Evolutionary conservation across 495 filamentous ascomycete genomes (phyloP).

Genomic region (Talaromyces borbonicus): DNA sequence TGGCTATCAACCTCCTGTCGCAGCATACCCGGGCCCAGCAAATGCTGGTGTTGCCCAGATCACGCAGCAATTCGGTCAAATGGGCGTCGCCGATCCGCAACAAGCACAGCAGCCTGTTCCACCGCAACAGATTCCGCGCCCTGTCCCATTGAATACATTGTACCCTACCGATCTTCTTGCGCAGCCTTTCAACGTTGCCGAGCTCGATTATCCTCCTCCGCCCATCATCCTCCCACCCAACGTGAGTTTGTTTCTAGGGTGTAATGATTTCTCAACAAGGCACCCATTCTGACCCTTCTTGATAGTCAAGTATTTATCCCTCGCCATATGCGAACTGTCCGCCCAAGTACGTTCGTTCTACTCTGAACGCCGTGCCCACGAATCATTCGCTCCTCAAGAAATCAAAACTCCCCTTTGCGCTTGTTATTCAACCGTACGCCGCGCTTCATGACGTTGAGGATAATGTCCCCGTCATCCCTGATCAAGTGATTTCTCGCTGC

Average conservation of each 20-base stretch:
- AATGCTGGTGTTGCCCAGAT: constrained; percentile 57
- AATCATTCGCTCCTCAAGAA: constrained; percentile 90
- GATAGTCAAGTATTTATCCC: constrained; percentile 79
- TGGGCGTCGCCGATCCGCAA: constrained; percentile 58
- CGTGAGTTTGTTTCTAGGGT: constrained; percentile 43
- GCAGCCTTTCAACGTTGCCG: constrained; percentile 87
- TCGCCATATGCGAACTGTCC: constrained; percentile 88
- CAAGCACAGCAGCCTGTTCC: constrained; percentile 44
- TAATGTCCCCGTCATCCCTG: constrained; percentile 79
- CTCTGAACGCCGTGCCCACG: constrained; percentile 85
- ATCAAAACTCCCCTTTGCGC: constrained; percentile 86
- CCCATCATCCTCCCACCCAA: constrained; percentile 85
- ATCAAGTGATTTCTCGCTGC: constrained; percentile 95
- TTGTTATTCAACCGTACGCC: constrained; percentile 91
- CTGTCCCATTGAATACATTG: constrained; percentile 69
- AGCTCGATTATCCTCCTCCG: constrained; percentile 86
- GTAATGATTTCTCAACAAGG: constrained; percentile 10
- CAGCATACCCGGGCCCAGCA: constrained; percentile 50
- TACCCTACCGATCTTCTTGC: constrained; percentile 84
- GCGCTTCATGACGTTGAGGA: constrained; percentile 90
- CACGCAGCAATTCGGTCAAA: constrained; percentile 73
- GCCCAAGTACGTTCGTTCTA: constrained; percentile 91
- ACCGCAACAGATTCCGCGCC: constrained; percentile 41
- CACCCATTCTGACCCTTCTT: constrained; percentile 20
- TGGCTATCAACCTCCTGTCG: constrained; percentile 56